phyloP scores from a whole-genome alignment of 768 basidiomycete species.

The Pulveroboletus sp. region DNA sequence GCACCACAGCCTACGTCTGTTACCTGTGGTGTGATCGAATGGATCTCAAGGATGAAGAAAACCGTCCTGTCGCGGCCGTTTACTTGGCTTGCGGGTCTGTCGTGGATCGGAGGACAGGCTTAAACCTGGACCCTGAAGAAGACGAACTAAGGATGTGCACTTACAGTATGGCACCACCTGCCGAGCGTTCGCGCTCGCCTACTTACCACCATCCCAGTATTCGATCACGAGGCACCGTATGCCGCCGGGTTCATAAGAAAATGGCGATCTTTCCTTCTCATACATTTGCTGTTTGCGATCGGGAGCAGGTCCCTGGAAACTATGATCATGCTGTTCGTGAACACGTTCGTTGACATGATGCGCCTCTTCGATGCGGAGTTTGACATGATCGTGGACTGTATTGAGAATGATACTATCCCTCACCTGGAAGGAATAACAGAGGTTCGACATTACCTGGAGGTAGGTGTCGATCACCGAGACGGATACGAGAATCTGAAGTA shows the following conservation, averaged over 20 bases:
- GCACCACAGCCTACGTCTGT: background rate
- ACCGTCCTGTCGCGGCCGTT: background rate
- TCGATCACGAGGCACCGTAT: background rate
- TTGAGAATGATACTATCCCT: constrained; percentile 4
- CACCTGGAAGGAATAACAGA: constrained; percentile 2
- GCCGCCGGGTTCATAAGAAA: background rate
- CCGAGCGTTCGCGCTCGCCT: no score
- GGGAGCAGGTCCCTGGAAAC: background rate
- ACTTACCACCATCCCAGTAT: background rate
- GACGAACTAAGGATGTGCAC: background rate
- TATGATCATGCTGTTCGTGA: background rate
- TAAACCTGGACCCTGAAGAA: background rate
- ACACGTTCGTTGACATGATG: constrained; percentile 6
- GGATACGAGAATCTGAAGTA: background rate
- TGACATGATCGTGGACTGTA: constrained; percentile 5
- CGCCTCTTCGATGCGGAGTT: constrained; percentile 9
- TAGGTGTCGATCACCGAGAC: background rate
- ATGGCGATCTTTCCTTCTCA: background rate
- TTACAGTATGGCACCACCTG: no score
- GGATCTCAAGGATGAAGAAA: background rate
- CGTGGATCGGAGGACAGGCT: background rate
- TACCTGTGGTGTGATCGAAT: background rate
- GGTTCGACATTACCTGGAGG: background rate
- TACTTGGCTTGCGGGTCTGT: background rate
- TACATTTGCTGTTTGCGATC: background rate